phyloP scores from a whole-genome alignment of 1,284 basidiomycete genomes.

The Ustilago cynodontis region DNA sequence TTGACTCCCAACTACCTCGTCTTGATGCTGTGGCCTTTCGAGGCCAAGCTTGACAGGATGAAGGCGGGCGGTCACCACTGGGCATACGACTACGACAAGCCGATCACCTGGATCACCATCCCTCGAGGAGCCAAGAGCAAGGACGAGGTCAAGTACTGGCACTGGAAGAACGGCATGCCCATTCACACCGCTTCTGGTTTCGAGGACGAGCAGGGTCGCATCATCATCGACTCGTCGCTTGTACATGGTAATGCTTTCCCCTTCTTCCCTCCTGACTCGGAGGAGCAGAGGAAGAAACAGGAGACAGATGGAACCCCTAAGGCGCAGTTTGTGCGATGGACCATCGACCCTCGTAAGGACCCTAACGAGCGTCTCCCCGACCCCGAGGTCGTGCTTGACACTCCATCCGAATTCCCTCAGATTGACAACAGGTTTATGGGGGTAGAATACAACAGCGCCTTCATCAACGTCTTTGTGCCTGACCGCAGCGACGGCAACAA shows the following conservation, averaged over 20 bases:
- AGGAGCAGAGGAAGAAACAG: conserved; percentile 27
- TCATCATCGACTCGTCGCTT: conserved; percentile 37
- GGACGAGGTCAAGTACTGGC: conserved; percentile 40
- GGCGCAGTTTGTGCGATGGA: conserved; percentile 37
- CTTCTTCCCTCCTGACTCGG: conserved; percentile 35
- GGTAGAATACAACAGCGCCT: conserved; percentile 27
- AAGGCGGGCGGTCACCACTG: conserved; percentile 37
- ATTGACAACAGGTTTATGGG: conserved; percentile 44
- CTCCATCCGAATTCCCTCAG: conserved; percentile 43
- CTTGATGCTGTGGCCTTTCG: conserved; percentile 35
- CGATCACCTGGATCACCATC: conserved; percentile 36
- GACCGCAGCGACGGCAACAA: conserved; percentile 33
- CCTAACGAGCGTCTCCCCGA: conserved; percentile 24
- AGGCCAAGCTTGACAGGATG: conserved; percentile 31
- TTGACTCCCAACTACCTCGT: conserved; percentile 39
- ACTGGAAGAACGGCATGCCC: conserved; percentile 43
- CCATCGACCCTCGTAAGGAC: conserved; percentile 39
- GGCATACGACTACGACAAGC: conserved; percentile 37
- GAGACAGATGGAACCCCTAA: conserved; percentile 25
- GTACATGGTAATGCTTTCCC: conserved; percentile 38
- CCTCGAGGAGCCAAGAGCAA: conserved; percentile 41
- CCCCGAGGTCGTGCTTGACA: conserved; percentile 37
- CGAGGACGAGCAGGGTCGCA: conserved; percentile 30
- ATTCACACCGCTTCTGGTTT: conserved; percentile 33
- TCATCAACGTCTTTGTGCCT: conserved; percentile 41